A percentile compares a stretch with the other conserved stretches of the same genome.
phyloP scores from a whole-genome alignment of 2,329 filamentous ascomycete species.

The Plenodomus tracheiphilus region DNA sequence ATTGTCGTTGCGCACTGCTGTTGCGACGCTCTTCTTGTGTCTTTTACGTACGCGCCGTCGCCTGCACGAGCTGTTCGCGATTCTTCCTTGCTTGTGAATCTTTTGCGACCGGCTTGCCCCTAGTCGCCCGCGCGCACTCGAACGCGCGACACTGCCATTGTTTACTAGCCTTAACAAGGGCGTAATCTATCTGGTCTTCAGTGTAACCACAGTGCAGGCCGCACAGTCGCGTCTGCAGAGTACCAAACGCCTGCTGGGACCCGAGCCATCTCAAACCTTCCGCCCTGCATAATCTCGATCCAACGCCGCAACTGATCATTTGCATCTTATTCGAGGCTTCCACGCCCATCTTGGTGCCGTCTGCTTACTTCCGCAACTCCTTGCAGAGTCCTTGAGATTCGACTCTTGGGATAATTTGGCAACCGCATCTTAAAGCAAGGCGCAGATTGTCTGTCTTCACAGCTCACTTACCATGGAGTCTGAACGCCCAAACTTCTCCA shows the following conservation, averaged over 20 bases:
- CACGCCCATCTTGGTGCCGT: slow-evolving; percentile 7
- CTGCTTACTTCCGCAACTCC: slow-evolving; percentile 19
- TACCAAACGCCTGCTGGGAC: slow-evolving; percentile 35
- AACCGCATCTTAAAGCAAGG: slow-evolving; percentile 11
- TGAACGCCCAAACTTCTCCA: slow-evolving; percentile 52
- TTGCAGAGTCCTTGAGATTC: slow-evolving; percentile 31
- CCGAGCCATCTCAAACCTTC: slow-evolving; percentile 21
- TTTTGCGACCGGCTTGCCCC: slow-evolving; percentile 16
- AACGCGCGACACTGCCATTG: slow-evolving; percentile 16
- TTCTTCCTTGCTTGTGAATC: slow-evolving; percentile 23
- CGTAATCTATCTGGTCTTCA: slow-evolving; percentile 28
- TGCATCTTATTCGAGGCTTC: slow-evolving; percentile 13
- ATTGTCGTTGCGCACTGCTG: slow-evolving; percentile 10
- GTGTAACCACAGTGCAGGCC: slow-evolving; percentile 39
- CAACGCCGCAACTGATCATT: slow-evolving; percentile 13
- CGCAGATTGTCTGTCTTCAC: slow-evolving; percentile 2
- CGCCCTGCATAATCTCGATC: slow-evolving; percentile 33
- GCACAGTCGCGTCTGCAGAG: slow-evolving; percentile 42
- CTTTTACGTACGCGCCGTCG: slow-evolving; percentile 27
- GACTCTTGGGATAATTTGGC: slow-evolving; percentile 9
- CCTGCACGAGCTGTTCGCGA: slow-evolving; percentile 17
- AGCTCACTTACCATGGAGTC: slow-evolving; percentile 41
- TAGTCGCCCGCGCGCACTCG: slow-evolving; percentile 11
- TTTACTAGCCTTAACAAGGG: slow-evolving; percentile 16
- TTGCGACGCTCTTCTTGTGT: background rate